Evolutionary conservation across 2,329 filamentous ascomycete genomes (phyloP).

Genomic region (Fusarium sp.): DNA sequence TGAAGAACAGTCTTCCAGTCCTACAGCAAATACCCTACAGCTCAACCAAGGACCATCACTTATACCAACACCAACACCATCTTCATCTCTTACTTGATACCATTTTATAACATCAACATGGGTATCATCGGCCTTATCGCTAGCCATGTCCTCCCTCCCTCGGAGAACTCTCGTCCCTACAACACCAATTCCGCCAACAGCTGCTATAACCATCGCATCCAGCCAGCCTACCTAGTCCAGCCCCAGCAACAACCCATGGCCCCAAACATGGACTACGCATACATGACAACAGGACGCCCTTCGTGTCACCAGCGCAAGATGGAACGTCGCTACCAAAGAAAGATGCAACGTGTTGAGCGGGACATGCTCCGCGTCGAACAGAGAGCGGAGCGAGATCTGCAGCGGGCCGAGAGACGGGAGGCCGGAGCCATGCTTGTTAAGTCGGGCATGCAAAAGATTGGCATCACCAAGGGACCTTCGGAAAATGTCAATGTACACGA

Average conservation of each 20-base stretch:
- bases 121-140: conserved; percentile 32
- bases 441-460: conserved; percentile 14
- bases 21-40: neutral
- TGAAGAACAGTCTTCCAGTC: neutral
- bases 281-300: neutral
- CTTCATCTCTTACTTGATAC: neutral
- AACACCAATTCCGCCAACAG: neutral
- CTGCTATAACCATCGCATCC: conserved; percentile 1
- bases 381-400: conserved; percentile 25
- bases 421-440: conserved; percentile 12
- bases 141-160: conserved; percentile 1
- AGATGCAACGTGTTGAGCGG: conserved; percentile 37
- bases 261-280: neutral
- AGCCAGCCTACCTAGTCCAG: conserved; percentile 5
- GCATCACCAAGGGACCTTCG: neutral
- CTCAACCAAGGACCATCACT: neutral
- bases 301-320: conserved; percentile 26
- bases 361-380: conserved; percentile 37
- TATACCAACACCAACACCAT: neutral
- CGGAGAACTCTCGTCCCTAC: conserved; percentile 7
- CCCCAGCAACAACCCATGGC: conserved; percentile 5
- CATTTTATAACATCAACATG: conserved; percentile 22
- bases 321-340: conserved; percentile 33
- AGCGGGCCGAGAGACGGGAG: conserved; percentile 27
- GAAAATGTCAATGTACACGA: neutral